These are phyloP conservation scores for Daphne laureola DNA, from an alignment of 441 rosid genomes.

Conservation along the genomic window DNA sequence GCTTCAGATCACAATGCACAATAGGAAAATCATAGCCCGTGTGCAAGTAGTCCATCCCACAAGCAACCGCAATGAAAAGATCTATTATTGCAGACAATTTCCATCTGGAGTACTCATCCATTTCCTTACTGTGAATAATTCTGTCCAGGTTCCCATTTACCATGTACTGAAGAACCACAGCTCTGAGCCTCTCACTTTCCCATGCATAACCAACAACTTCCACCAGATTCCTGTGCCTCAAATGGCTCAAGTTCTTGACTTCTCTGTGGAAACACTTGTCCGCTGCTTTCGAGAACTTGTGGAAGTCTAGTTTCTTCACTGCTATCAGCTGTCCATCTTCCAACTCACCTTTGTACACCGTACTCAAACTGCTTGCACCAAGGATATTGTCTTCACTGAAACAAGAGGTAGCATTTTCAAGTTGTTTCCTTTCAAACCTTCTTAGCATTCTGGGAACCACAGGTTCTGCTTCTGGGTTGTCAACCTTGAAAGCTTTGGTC, in stretches of 20 bases:
- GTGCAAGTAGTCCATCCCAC: constrained; percentile 68
- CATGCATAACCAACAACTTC: constrained; percentile 80
- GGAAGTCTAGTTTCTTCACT: constrained; percentile 65
- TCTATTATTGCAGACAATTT: constrained; percentile 39
- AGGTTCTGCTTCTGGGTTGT: constrained; percentile 34
- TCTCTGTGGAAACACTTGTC: constrained; percentile 74
- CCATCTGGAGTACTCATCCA: constrained; percentile 34
- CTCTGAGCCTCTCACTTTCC: constrained; percentile 75
- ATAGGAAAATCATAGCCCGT: constrained; percentile 62
- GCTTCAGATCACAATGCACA: constrained; percentile 84
- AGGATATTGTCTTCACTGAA: constrained; percentile 49
- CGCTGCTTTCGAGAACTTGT: constrained; percentile 52
- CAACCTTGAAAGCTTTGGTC: constrained; percentile 18
- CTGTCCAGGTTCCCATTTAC: constrained; percentile 68
- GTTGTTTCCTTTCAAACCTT: constrained; percentile 46
- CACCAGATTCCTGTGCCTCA: constrained; percentile 72
- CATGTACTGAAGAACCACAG: constrained; percentile 67
- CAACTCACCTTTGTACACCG: constrained; percentile 66
- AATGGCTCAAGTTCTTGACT: constrained; percentile 51
- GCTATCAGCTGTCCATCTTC: constrained; percentile 54
- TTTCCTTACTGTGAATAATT: constrained; percentile 33
- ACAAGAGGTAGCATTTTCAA: constrained; percentile 55
- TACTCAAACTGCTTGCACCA: constrained; percentile 72
- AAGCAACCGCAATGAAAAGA: constrained; percentile 48
- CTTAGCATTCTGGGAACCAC: constrained; percentile 35